A percentile compares a stretch with the other conserved stretches of the same genome.
phyloP scores from a whole-genome alignment of 2,329 filamentous ascomycete genomes.

The Phyllosticta citriasiana region DNA sequence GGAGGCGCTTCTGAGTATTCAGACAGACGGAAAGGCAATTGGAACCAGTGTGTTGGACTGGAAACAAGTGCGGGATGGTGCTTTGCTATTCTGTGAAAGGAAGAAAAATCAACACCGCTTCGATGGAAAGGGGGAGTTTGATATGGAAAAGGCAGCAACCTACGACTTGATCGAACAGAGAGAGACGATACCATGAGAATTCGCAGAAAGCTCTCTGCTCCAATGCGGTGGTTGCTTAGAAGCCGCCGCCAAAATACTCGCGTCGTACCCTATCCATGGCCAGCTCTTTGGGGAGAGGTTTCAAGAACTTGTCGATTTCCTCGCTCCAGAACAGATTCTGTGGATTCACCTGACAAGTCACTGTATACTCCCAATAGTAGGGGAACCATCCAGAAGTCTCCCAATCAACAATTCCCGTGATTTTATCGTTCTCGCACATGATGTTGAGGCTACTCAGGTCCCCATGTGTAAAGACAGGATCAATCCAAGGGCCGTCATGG shows the following conservation, averaged over 20 bases:
- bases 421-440: conserved; percentile 28
- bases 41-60: conserved; percentile 25
- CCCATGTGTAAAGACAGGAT: conserved; percentile 40
- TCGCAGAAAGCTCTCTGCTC: neutral
- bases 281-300: conserved; percentile 27
- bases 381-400: conserved; percentile 40
- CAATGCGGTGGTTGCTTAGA: neutral
- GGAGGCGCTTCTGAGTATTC: conserved; percentile 27
- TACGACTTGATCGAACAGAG: conserved; percentile 23
- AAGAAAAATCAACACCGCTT: conserved; percentile 35
- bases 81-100: conserved; percentile 30
- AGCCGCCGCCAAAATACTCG: conserved; percentile 1
- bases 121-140: conserved; percentile 25
- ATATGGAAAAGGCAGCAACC: conserved; percentile 23
- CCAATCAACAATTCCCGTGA: conserved; percentile 41
- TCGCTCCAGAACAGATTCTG: conserved; percentile 29
- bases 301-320: conserved; percentile 27
- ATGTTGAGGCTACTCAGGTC: conserved; percentile 41
- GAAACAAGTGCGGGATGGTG: conserved; percentile 25
- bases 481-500: conserved; percentile 28
- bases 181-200: conserved; percentile 8
- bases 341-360: conserved; percentile 31
- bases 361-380: conserved; percentile 38
- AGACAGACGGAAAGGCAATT: conserved; percentile 22
- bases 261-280: conserved; percentile 31